Evolutionary conservation across 108 stramenopile genomes (phyloP).

Genomic region (Heterococcus sp.): DNA sequence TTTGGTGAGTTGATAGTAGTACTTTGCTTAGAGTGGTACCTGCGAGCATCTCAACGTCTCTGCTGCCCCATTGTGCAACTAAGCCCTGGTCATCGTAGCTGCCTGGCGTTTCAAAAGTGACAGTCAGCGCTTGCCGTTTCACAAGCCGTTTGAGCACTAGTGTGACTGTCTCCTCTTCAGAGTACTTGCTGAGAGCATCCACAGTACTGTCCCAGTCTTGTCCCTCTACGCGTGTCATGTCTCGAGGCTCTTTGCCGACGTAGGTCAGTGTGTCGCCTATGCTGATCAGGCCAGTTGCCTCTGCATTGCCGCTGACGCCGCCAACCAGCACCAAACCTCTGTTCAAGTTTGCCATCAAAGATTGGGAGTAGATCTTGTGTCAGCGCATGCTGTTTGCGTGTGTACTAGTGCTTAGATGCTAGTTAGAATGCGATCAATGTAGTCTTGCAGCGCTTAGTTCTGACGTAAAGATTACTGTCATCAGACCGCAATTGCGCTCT

Average conservation of each 20-base stretch:
- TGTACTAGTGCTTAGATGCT: too few relatives aligned
- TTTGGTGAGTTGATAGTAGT: too few relatives aligned
- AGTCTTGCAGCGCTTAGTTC: too few relatives aligned
- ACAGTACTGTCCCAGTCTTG: slow-evolving; percentile 41
- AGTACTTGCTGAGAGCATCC: slow-evolving; percentile 9
- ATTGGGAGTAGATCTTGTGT: too few relatives aligned
- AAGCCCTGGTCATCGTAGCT: background rate
- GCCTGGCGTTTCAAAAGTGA: slow-evolving; percentile 24
- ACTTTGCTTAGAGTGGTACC: too few relatives aligned
- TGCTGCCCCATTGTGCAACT: background rate
- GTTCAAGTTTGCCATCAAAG: too few relatives aligned
- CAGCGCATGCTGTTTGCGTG: too few relatives aligned
- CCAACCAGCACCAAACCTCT: background rate
- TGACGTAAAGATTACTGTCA: too few relatives aligned
- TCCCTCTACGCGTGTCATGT: slow-evolving; percentile 43
- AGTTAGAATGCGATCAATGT: too few relatives aligned
- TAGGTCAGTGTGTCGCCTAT: slow-evolving; percentile 32
- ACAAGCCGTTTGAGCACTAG: slow-evolving; percentile 42
- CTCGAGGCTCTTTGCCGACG: slow-evolving; percentile 24
- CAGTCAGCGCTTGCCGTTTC: slow-evolving; percentile 21
- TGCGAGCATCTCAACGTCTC: background rate
- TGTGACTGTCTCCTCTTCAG: slow-evolving; percentile 10
- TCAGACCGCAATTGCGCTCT: too few relatives aligned
- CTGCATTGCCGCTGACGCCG: background rate
- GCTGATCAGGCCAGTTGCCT: background rate